Evolutionary conservation across 2,329 filamentous ascomycete species (phyloP), one percentile per base, ranked within the genome.

Genomic region (Sclerotiophoma versabilis): DNA sequence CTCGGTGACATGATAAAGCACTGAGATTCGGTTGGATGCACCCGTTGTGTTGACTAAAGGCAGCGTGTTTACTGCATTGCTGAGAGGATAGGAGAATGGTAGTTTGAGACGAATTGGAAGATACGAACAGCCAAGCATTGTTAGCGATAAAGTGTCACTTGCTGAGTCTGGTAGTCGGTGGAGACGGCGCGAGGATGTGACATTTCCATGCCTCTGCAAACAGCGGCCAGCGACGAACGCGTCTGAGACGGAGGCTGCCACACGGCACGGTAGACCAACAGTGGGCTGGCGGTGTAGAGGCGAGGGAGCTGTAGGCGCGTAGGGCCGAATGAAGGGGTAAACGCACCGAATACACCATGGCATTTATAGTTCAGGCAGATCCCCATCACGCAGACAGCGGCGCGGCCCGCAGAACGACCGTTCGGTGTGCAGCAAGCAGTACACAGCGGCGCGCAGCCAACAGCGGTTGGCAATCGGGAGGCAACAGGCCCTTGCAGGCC

Each of bases 341-440:
- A n/a, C n/a, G n/a, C n/a, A n/a, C n/a, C n/a, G n/a, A 20, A 29
- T 27, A 5, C 33, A 17, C 26, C 9, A 22, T 26, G n/a, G 9
- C 17, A 29, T 41, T 14, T 39, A 30, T 54, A 37, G 39, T 29
- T 6, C 26, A 25, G 49, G 42, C 15, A 32, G 49, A 47, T 47
- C 34, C 10, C 39, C 23, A 34, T 33, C 25, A 20, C 30, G 49
- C 43, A 46, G 44, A 59, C 56, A 54, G 56, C 60, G 60, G 62
- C 34, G 60, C 62, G 62, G 60, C 45, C 62, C 62, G 62, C 34
- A 4, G 23, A 23, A 33, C 36, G 29, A 25, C 19, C 8, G 47
- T 37, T 36, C 14, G 27, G 27, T 20, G n/a, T 36, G 37, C 30
- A 41, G 29, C 20, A 30, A 30, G 17, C 36, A 22, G 20, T 15